Evolutionary conservation across 257 asterid species (phyloP), one percentile per base, ranked within the genome.

Genomic region (Nicotiana tomentosiformis): DNA sequence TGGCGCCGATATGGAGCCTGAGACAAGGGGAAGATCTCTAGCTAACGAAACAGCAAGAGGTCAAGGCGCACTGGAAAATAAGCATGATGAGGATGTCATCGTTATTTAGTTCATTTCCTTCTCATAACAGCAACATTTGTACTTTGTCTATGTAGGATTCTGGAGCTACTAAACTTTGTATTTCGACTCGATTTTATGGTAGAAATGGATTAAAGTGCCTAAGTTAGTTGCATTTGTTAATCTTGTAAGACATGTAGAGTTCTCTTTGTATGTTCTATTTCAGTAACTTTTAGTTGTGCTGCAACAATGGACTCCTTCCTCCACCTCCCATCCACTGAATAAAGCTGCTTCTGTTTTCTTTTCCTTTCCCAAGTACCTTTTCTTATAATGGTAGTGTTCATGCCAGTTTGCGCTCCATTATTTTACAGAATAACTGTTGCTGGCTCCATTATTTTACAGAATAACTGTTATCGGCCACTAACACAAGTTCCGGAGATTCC

Each of bases 21-120:
- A 86, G 67, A 60, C 81, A 78, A 84, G 88, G 26, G 87, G 89
- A 83, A 83, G 89, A 74, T 32, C 83, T 15, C 83, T 86, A 43
- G 74, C 89, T 83, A 81, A 82, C 77, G 89, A 85, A 77, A 43
- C 81, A 82, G 85, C 83, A 29, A 84, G 88, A 78, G 88, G 87
- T 65, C 85, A 83, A 83, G 84, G 80, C 10, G 6, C 70, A 57
- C 26, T 55, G 62, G 85, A 84, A 69, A 62, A 85, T 78, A 84
- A 66, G 49, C 86, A 83, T 32, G 89, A 86, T 82, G 85, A 85
- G 78, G 89, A 74, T 58, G 86, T 81, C 80, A 87, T 79, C 56
- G 84, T 85, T 80, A 82, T 84, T 67, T 84, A 80, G 82, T 74
- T 18, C 16, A 30, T 62, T 39, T 58, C 80, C 26, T 65, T 64